These are phyloP conservation scores for Harringtonia lauricola DNA, from an alignment of 2,329 filamentous ascomycete species.

Conservation along the genomic window DNA sequence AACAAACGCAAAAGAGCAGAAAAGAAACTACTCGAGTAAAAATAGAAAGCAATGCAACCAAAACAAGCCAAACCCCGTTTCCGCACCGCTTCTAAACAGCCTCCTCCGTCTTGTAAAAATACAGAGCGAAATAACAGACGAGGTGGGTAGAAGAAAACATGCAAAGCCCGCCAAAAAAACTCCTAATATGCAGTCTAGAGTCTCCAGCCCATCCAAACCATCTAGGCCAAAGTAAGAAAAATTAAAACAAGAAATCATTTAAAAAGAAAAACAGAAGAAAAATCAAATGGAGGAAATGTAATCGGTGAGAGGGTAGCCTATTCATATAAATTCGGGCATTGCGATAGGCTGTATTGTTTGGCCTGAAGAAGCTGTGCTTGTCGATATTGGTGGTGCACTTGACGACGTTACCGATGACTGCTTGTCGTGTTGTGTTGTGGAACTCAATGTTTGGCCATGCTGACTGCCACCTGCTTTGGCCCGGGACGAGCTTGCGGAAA, in stretches of 20 bases:
- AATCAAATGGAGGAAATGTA: neutral
- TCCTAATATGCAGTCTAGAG: neutral
- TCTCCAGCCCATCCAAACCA: neutral
- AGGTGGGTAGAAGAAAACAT: too few relatives aligned
- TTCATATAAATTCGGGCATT: conserved; percentile 12
- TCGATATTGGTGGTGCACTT: neutral
- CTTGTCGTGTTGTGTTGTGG: conserved; percentile 1
- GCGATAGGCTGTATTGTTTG: neutral
- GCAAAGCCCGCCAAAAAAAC: neutral
- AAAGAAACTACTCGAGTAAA: neutral
- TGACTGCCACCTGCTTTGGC: neutral
- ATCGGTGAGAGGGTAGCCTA: neutral
- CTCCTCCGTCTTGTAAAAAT: neutral
- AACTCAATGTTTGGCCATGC: conserved; percentile 7
- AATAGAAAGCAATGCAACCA: neutral
- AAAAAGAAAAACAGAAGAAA: neutral
- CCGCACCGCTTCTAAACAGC: too few relatives aligned
- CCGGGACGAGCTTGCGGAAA: conserved; percentile 1
- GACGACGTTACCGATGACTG: neutral
- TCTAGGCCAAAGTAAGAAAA: neutral
- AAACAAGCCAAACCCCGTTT: neutral
- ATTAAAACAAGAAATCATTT: neutral
- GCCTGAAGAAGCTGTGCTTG: neutral
- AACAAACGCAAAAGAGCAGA: neutral
- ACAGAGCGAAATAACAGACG: neutral